These are phyloP conservation scores for Saturnispora gosingensis DNA, from an alignment of 805 yeast species.

Conservation along the genomic window DNA sequence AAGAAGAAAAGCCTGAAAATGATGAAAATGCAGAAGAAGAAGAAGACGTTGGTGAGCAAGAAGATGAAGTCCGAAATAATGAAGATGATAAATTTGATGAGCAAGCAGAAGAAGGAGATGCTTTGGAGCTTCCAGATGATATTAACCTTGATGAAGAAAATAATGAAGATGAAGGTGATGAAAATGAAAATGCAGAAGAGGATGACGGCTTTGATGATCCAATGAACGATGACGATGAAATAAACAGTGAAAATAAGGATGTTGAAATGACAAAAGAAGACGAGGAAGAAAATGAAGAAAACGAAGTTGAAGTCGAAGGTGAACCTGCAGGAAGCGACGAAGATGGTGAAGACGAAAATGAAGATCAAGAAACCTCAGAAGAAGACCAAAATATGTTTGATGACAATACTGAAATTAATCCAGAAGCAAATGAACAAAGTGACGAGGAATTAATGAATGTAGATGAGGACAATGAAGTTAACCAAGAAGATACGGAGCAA, in stretches of 20 bases:
- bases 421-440: conserved; percentile 24
- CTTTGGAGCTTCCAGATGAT: conserved; percentile 87
- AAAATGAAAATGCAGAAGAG: conserved; percentile 20
- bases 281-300: conserved; percentile 23
- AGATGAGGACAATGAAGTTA: conserved; percentile 23
- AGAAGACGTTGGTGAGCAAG: conserved; percentile 75
- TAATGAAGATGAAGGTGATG: conserved; percentile 20
- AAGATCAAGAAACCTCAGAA: conserved; percentile 23
- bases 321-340: conserved; percentile 23
- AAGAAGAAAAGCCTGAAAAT: conserved; percentile 33
- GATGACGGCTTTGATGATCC: conserved; percentile 22
- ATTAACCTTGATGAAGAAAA: conserved; percentile 67
- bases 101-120: conserved; percentile 73
- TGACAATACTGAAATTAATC: conserved; percentile 17
- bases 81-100: conserved; percentile 61
- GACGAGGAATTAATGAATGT: conserved; percentile 24
- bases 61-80: conserved; percentile 63
- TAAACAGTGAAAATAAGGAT: conserved; percentile 22
- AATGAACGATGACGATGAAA: conserved; percentile 16
- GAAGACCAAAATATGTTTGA: conserved; percentile 14
- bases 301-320: conserved; percentile 19
- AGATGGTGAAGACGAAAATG: conserved; percentile 23
- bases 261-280: conserved; percentile 22
- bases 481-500: conserved; percentile 22
- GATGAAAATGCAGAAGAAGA: conserved; percentile 46